These are phyloP conservation scores for Termitomyces sp. DNA, from an alignment of 768 basidiomycete genomes.

Conservation along the genomic window DNA sequence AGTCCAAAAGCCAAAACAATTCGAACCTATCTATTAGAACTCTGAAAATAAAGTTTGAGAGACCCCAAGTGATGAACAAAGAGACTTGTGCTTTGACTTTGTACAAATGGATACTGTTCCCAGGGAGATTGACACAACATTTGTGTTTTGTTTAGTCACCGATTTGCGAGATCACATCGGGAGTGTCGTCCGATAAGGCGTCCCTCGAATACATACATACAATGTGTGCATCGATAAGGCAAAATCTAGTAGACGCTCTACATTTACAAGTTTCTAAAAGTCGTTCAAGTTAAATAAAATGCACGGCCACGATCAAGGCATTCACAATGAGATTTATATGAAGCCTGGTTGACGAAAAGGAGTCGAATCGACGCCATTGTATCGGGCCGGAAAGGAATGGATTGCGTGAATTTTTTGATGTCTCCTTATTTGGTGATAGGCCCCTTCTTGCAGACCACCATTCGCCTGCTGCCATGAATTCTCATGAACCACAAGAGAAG, in stretches of 20 bases:
- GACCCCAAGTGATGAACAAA: no score
- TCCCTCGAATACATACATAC: neutral
- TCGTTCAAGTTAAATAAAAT: neutral
- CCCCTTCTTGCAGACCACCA: slow-evolving; percentile 2
- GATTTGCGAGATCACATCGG: neutral
- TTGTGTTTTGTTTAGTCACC: neutral
- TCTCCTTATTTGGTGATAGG: neutral
- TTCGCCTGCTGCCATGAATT: slow-evolving; percentile 9
- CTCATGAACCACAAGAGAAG: slow-evolving; percentile 16
- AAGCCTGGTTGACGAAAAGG: no score
- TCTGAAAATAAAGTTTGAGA: no score
- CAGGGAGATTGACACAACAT: no score
- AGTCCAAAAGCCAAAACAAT: no score
- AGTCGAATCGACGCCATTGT: neutral
- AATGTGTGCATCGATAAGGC: neutral
- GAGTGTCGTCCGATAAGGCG: neutral
- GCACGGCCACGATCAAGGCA: neutral
- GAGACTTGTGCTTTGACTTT: no score
- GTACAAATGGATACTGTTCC: no score
- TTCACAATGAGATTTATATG: neutral
- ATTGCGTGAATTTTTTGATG: slow-evolving; percentile 7
- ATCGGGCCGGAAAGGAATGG: neutral
- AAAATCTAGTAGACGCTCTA: neutral
- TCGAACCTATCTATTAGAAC: no score
- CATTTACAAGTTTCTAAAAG: neutral